A percentile compares a stretch with the other conserved stretches of the same genome.
Evolutionary conservation across 2,329 filamentous ascomycete genomes (phyloP).

Genomic region (Xylariales sp.): DNA sequence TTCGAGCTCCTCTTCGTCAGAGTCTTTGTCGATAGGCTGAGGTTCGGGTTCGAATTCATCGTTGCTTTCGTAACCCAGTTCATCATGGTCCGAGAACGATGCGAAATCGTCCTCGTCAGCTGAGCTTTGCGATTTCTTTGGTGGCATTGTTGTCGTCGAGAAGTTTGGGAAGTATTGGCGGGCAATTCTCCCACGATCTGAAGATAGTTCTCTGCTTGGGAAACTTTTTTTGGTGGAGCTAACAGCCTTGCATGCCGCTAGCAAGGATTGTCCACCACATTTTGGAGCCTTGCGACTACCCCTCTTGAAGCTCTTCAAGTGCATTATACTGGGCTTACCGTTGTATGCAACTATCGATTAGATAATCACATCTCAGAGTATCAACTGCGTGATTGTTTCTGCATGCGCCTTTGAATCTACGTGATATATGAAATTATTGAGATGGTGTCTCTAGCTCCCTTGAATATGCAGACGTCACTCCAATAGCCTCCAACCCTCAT

Average conservation of each 20-base stretch:
- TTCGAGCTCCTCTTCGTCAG: conserved; percentile 80
- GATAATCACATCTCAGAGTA: no score
- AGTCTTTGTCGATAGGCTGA: conserved; percentile 64
- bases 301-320: conserved; percentile 2
- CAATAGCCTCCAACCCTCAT: no score
- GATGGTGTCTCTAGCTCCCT: no score
- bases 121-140: conserved; percentile 1
- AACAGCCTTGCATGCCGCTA: conserved; percentile 6
- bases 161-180: background rate
- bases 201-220: background rate
- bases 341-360: background rate
- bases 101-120: conserved; percentile 14
- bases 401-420: no score
- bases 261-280: conserved; percentile 1
- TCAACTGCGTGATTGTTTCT: no score
- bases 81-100: conserved; percentile 14
- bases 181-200: background rate
- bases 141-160: conserved; percentile 1
- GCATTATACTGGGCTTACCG: background rate
- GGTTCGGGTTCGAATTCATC: conserved; percentile 21
- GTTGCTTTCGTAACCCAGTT: conserved; percentile 12
- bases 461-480: no score
- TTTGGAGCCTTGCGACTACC: background rate
- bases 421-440: no score
- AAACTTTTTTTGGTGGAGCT: conserved; percentile 9